phyloP scores from a whole-genome alignment of 2,329 filamentous ascomycete species.

The Didymella sp. region DNA sequence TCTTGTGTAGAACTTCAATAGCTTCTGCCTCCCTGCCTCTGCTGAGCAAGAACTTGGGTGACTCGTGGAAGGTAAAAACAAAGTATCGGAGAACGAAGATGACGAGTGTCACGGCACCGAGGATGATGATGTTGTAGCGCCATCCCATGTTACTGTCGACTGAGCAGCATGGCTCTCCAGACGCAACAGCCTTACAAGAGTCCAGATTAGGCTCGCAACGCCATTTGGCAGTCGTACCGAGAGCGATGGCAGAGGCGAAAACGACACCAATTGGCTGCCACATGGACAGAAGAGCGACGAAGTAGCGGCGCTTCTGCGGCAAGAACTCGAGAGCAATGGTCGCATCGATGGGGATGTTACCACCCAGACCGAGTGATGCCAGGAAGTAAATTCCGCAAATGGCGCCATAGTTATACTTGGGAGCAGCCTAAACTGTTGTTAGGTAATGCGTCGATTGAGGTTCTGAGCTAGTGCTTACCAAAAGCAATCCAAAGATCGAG shows the following conservation, averaged over 20 bases:
- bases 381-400: constrained; percentile 41
- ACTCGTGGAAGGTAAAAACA: constrained; percentile 41
- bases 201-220: constrained; percentile 32
- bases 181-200: constrained; percentile 26
- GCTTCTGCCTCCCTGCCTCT: constrained; percentile 37
- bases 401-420: constrained; percentile 40
- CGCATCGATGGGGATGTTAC: constrained; percentile 41
- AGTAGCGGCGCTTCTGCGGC: constrained; percentile 37
- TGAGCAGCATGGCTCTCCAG: constrained; percentile 30
- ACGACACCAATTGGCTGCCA: constrained; percentile 42
- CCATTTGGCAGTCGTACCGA: constrained; percentile 40
- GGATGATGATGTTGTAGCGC: constrained; percentile 39
- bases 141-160: constrained; percentile 42
- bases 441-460: neutral
- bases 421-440: constrained; percentile 30
- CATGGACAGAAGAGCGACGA: constrained; percentile 41
- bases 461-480: constrained; percentile 20
- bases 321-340: constrained; percentile 39
- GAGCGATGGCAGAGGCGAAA: constrained; percentile 36
- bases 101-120: constrained; percentile 36
- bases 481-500: constrained; percentile 33
- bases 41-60: constrained; percentile 38
- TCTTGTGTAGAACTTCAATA: constrained; percentile 37
- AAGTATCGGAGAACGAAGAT: constrained; percentile 40
- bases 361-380: constrained; percentile 35